Evolutionary conservation across 2,329 filamentous ascomycete species (phyloP).

Genomic region (Thielaviopsis euricoi): DNA sequence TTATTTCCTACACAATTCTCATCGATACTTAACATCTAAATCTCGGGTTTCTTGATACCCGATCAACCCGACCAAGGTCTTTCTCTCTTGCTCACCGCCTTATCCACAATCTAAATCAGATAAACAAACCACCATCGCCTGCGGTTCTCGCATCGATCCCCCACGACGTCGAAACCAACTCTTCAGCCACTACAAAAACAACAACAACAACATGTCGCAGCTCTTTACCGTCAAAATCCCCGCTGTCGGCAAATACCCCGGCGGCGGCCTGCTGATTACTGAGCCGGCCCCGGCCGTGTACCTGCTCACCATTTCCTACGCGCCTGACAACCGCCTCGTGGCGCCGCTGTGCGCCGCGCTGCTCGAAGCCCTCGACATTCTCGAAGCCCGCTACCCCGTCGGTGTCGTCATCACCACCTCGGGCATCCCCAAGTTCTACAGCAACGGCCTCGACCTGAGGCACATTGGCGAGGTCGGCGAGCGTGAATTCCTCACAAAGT

Average conservation of each 20-base stretch:
- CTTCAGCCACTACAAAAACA: not conserved
- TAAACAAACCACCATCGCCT: no score
- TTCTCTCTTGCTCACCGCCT: no score
- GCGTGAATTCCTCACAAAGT: slow-evolving; percentile 41
- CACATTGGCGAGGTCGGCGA: slow-evolving; percentile 44
- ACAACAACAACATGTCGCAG: slow-evolving; percentile 6
- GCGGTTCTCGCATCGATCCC: not conserved
- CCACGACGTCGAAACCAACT: not conserved
- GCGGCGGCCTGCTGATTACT: slow-evolving; percentile 46
- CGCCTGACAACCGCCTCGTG: slow-evolving; percentile 62
- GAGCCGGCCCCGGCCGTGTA: slow-evolving; percentile 46
- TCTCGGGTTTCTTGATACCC: no score
- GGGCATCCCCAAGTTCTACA: slow-evolving; percentile 62
- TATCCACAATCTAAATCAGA: no score
- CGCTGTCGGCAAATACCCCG: slow-evolving; percentile 25
- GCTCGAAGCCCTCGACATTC: slow-evolving; percentile 54
- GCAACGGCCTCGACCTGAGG: slow-evolving; percentile 64
- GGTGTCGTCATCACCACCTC: slow-evolving; percentile 67
- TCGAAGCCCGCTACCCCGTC: slow-evolving; percentile 46
- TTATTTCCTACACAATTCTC: no score
- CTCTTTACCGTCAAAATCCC: slow-evolving; percentile 46
- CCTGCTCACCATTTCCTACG: slow-evolving; percentile 52
- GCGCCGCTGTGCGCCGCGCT: slow-evolving; percentile 51
- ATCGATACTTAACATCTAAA: no score
- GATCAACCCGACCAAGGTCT: no score